These are phyloP conservation scores for Ganoderma boninense DNA, from an alignment of 1,284 basidiomycete genomes.

Conservation along the genomic window DNA sequence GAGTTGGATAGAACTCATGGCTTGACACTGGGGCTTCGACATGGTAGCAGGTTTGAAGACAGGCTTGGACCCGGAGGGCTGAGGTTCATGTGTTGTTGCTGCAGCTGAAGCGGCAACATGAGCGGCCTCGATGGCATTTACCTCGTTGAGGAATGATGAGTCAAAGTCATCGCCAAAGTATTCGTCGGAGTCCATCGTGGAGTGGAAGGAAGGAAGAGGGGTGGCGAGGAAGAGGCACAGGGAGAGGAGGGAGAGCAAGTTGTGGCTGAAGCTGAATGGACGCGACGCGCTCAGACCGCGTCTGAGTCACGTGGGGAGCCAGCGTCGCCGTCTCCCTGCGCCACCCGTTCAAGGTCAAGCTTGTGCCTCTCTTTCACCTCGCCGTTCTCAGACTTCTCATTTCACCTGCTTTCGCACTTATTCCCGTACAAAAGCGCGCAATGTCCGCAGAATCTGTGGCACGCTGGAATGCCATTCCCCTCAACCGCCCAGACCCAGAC, in stretches of 20 bases:
- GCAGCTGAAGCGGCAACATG: slow-evolving; percentile 36
- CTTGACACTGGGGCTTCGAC: neutral
- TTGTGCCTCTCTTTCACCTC: neutral
- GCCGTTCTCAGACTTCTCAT: neutral
- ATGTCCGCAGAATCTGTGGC: slow-evolving; percentile 74
- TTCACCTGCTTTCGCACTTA: neutral
- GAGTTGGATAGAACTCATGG: slow-evolving; percentile 13
- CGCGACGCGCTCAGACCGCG: slow-evolving; percentile 30
- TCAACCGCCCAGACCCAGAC: slow-evolving; percentile 46
- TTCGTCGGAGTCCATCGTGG: slow-evolving; percentile 70
- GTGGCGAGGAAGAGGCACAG: neutral
- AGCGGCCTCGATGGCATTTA: slow-evolving; percentile 75
- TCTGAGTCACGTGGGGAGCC: slow-evolving; percentile 22
- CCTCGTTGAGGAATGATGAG: slow-evolving; percentile 55
- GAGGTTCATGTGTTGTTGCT: slow-evolving; percentile 32
- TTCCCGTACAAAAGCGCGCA: neutral
- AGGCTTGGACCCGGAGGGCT: slow-evolving; percentile 19
- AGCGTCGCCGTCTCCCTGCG: no score
- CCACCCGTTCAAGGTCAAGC: no score
- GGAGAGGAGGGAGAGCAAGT: neutral
- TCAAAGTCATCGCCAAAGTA: slow-evolving; percentile 72
- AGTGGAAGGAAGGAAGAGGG: neutral
- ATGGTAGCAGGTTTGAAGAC: slow-evolving; percentile 8
- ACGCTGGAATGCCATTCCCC: slow-evolving; percentile 76
- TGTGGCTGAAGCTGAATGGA: slow-evolving; percentile 16